Conservation (phyloP, 2,329 filamentous ascomycete genomes). For the Penicillium psychrosexuale region DNA sequence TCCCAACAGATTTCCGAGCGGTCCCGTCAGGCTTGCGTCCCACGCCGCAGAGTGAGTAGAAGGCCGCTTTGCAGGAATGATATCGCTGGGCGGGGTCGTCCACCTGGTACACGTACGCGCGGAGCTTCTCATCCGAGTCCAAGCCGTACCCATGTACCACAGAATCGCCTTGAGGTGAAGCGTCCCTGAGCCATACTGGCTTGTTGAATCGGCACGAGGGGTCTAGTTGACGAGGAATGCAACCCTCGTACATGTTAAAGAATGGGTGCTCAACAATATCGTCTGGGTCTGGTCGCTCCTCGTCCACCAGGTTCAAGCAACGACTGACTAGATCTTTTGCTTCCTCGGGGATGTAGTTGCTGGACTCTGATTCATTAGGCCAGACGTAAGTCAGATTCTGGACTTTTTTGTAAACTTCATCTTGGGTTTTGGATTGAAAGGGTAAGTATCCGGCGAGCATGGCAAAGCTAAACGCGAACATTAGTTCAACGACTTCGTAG, state of each 20-base stretch:
- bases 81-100: slow-evolving; percentile 39
- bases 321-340: slow-evolving; percentile 48
- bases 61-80: slow-evolving; percentile 39
- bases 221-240: slow-evolving; percentile 46
- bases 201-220: slow-evolving; percentile 38
- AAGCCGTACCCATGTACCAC: slow-evolving; percentile 45
- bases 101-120: slow-evolving; percentile 35
- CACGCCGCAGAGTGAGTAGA: slow-evolving; percentile 47
- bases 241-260: slow-evolving; percentile 50
- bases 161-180: slow-evolving; percentile 47
- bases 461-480: slow-evolving; percentile 64
- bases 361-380: slow-evolving; percentile 45
- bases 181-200: slow-evolving; percentile 44
- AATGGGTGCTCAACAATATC: slow-evolving; percentile 51
- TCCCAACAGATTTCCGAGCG: slow-evolving; percentile 43
- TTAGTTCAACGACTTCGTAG: slow-evolving; percentile 16
- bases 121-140: slow-evolving; percentile 41
- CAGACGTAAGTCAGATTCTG: slow-evolving; percentile 49
- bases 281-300: slow-evolving; percentile 49
- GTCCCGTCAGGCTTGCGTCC: slow-evolving; percentile 43
- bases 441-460: slow-evolving; percentile 95
- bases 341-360: slow-evolving; percentile 49
- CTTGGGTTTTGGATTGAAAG: slow-evolving; percentile 72
- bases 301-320: slow-evolving; percentile 48
- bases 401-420: slow-evolving; percentile 52